A percentile compares a stretch with the other conserved stretches of the same genome.
These are phyloP conservation scores for Rhipidocladum racemiflorum DNA, from an alignment of 176 grass and related monocot species.

Conservation along the genomic window DNA sequence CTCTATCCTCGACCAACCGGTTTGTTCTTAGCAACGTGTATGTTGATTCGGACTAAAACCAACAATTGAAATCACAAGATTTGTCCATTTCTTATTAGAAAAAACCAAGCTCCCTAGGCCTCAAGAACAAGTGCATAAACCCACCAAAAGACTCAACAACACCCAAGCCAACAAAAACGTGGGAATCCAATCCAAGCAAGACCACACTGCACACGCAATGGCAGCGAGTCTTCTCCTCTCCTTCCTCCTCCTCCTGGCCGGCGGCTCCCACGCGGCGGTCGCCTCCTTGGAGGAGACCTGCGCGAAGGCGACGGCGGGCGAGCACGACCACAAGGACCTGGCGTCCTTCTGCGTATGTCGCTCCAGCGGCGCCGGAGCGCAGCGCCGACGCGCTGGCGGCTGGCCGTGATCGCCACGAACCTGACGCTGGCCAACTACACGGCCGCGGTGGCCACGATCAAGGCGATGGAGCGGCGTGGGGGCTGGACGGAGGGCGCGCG, in stretches of 20 bases:
- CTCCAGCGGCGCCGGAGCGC: slow-evolving; percentile 33
- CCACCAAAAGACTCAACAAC: neutral
- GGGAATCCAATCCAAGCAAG: neutral
- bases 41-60: too few relatives aligned
- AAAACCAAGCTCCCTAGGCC: neutral
- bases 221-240: neutral
- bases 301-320: slow-evolving; percentile 26
- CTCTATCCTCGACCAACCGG: too few relatives aligned
- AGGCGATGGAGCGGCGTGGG: slow-evolving; percentile 15
- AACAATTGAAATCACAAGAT: too few relatives aligned
- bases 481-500: slow-evolving; percentile 11
- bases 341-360: slow-evolving; percentile 34
- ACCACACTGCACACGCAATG: neutral
- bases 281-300: slow-evolving; percentile 22
- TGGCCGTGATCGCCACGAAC: slow-evolving; percentile 46
- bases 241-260: neutral
- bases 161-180: neutral
- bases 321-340: neutral
- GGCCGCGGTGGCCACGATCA: slow-evolving; percentile 34
- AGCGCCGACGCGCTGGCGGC: slow-evolving; percentile 29
- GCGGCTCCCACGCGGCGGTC: neutral
- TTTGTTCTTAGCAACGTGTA: too few relatives aligned
- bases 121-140: slow-evolving; percentile 17
- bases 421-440: slow-evolving; percentile 59
- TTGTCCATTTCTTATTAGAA: too few relatives aligned